A percentile compares a stretch with the other conserved stretches of the same genome.
These are phyloP conservation scores for Uncinocarpus reesii DNA, from an alignment of 2,329 filamentous ascomycete species.

Conservation along the genomic window DNA sequence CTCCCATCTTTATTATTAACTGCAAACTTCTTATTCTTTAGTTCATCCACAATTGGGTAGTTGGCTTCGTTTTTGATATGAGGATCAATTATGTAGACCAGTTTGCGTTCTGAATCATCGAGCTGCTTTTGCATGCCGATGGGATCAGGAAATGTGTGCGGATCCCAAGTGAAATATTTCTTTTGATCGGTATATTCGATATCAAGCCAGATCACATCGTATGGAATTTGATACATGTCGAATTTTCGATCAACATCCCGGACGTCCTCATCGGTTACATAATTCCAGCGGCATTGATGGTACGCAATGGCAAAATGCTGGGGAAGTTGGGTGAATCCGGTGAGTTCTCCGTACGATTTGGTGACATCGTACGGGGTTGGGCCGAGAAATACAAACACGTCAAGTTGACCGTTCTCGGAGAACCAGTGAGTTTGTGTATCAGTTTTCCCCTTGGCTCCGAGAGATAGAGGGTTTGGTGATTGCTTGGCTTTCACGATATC, in stretches of 20 bases:
- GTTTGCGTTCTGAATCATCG: constrained; percentile 72
- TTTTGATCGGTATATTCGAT: constrained; percentile 95
- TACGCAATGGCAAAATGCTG: constrained; percentile 88
- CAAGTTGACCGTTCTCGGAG: constrained; percentile 78
- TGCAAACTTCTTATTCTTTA: constrained; percentile 73
- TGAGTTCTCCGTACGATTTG: constrained; percentile 76
- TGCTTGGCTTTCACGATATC: constrained; percentile 77
- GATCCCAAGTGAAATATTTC: constrained; percentile 98
- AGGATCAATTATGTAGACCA: constrained; percentile 90
- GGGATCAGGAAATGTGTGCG: constrained; percentile 75
- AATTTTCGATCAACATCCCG: constrained; percentile 94
- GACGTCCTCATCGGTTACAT: constrained; percentile 92
- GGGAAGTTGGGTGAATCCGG: constrained; percentile 80
- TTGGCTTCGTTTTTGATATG: constrained; percentile 87
- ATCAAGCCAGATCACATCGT: constrained; percentile 98
- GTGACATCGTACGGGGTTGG: constrained; percentile 74
- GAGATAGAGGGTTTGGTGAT: constrained; percentile 62
- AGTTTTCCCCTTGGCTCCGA: constrained; percentile 58
- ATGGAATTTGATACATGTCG: constrained; percentile 88
- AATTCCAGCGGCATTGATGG: constrained; percentile 98
- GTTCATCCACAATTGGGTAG: constrained; percentile 66
- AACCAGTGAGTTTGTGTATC: constrained; percentile 93
- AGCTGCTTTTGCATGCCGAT: constrained; percentile 80
- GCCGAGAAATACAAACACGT: constrained; percentile 90
- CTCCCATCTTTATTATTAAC: constrained; percentile 83